Evolutionary conservation across 352 stramenopile genomes (phyloP).

Genomic region (Pythium coloratum): DNA sequence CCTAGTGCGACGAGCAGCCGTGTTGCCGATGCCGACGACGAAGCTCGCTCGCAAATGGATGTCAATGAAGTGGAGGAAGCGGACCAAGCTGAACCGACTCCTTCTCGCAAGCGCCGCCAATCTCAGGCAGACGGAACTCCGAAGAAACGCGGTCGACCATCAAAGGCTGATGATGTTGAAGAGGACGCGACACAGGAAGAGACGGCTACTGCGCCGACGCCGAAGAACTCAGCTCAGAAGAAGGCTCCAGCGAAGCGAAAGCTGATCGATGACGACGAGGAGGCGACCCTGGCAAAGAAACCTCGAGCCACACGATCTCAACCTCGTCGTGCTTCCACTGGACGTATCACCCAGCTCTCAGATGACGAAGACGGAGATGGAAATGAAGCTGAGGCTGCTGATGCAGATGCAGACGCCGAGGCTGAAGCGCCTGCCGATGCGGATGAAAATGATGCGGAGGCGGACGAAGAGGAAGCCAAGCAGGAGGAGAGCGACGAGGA

Average conservation of each 20-base stretch:
- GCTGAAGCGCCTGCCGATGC: not conserved
- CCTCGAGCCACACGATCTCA: slow-evolving; percentile 3
- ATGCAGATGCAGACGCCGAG: slow-evolving; percentile 1
- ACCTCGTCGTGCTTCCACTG: slow-evolving; percentile 14
- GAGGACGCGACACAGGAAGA: not conserved
- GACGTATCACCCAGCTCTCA: slow-evolving; percentile 27
- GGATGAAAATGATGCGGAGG: slow-evolving; percentile 2
- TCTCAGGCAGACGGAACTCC: not conserved
- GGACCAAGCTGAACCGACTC: not conserved
- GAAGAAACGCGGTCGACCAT: not conserved
- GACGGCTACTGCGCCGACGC: not conserved
- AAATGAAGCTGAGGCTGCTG: not conserved
- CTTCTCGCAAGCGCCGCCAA: not conserved
- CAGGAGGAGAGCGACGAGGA: slow-evolving; percentile 27
- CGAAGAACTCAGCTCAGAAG: not conserved
- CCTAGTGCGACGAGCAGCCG: slow-evolving; percentile 8
- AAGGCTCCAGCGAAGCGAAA: slow-evolving; percentile 24
- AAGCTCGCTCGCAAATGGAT: slow-evolving; percentile 12
- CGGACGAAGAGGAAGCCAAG: slow-evolving; percentile 3
- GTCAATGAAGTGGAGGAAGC: slow-evolving; percentile 6
- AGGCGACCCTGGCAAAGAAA: slow-evolving; percentile 9
- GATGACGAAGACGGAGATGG: slow-evolving; percentile 24
- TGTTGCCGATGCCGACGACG: slow-evolving; percentile 1
- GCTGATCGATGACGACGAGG: slow-evolving; percentile 16
- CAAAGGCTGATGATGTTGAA: not conserved